These are phyloP conservation scores for Rhizophora mangle DNA, from an alignment of 345 rosid genomes.

Conservation along the genomic window DNA sequence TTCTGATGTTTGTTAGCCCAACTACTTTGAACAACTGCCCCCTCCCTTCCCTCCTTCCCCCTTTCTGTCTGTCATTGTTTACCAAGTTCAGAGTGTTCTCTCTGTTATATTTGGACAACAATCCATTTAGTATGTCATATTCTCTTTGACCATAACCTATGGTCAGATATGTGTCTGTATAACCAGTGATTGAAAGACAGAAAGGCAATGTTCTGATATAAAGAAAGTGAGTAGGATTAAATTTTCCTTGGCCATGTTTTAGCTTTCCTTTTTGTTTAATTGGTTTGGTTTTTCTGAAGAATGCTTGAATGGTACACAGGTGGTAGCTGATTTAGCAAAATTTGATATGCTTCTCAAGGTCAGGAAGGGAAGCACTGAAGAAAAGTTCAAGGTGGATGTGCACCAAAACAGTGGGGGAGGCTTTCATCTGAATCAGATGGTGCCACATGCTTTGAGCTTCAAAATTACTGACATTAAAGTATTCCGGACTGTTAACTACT, in stretches of 20 bases:
- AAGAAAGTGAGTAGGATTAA: not conserved
- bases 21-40: not conserved
- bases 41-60: not conserved
- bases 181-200: no score
- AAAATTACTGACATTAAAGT: no score
- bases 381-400: slow-evolving; percentile 83
- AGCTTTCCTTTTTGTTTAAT: not conserved
- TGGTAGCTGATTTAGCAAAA: slow-evolving; percentile 53
- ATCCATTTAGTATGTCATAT: no score
- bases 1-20: not conserved
- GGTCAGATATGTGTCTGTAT: not conserved
- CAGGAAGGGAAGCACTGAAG: slow-evolving; percentile 78
- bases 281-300: not conserved
- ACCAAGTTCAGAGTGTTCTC: not conserved
- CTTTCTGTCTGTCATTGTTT: not conserved
- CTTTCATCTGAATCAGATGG: no score
- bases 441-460: no score
- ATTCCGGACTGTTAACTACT: no score
- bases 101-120: not conserved
- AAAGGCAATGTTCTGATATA: no score
- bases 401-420: slow-evolving; percentile 71
- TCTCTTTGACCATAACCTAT: not conserved
- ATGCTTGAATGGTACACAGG: slow-evolving; percentile 35
- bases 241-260: not conserved
- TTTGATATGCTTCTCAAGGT: slow-evolving; percentile 70